Base-by-base conservation (phyloP, 2,329 filamentous ascomycete species). In the Colletotrichum lindemuthianum region DNA sequence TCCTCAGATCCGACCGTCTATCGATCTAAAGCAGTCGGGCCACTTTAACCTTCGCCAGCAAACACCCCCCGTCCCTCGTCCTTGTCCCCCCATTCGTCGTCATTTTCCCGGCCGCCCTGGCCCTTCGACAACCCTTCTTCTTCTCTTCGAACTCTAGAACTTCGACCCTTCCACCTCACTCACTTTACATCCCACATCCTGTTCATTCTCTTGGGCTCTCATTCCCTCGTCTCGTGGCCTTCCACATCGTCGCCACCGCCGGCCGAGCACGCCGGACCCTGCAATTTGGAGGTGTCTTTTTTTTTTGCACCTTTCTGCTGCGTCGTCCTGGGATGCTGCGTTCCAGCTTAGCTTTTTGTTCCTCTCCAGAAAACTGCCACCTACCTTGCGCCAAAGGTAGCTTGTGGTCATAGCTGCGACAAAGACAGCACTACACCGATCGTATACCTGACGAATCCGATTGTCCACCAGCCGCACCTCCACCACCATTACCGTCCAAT, bases 61-160 rank as follows among this genome's bases (percentile, higher is more conserved):
- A 43, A 52, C 48, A 50, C 24, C 47, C 50, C 55, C 41, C 33
- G 57, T 65, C 51, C 58, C 40, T 56, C 48, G 51, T 56, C 61
- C 55, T 49, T 50, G 55, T 58, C 55, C 24, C 45, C 58, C 59
- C 58, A 64, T 61, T 61, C 58, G 61, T 61, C 59, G 59, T 65
- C 57, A 65, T 60, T 44, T 65, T 65, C 39, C 58, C 58, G 34
- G 58, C 57, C 51, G 51, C 61, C 61, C 58, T 65, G 51, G 24
- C 15, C 61, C 58, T 65, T 61, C 58, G 45, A 61, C 34, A 33
- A 56, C 51, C 58, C 61, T 61, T 65, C 61, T 65, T 40, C 61
- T 65, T 65, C 61, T 60, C 40, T 65, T 65, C 58, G 58, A 65
- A 66, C 63, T 63, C 59, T 66, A 63, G 59, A 66, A 66, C 59